Evolutionary conservation across 2,329 filamentous ascomycete genomes (phyloP), one percentile per base, ranked within the genome.

Genomic region (Penicillium sp.): DNA sequence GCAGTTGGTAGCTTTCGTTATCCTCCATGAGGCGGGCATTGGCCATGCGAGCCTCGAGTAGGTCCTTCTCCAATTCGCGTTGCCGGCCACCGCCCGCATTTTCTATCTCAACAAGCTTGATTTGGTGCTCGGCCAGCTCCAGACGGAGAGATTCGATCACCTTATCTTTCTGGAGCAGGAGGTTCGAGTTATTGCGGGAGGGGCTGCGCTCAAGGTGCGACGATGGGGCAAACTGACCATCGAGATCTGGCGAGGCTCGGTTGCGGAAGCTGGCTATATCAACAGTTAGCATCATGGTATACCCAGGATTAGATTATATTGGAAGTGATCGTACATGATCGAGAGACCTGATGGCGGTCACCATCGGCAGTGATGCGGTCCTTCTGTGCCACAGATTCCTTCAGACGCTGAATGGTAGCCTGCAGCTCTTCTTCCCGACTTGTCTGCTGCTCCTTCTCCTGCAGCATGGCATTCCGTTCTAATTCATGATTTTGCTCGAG

Each of bases 21-120:
- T 99, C 94, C 75, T 99, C 94, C 89, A 97, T 94, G 57, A 99
- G 79, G 39, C 92, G 85, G 51, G 94, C 94, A 68, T 97, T 99
- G 61, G 91, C 89, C 88, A 97, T 94, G 65, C 92, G 90, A 32
- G 91, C 88, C 68, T 97, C 93, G 75, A 97, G 86, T 46, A 97
- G 83, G 59, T 90, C 84, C 63, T 89, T 88, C 75, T 97, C 92
- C n/a, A 97, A 83, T 72, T 96, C 91, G 60, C 90, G 89, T 67
- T 96, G 78, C 23, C 89, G 86, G 39, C 91, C 91, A 46, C 92
- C 93, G 46, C 91, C 93, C 72, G 89, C 86, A 70, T 97, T 96
- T 74, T 97, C 92, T 48, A 94, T 86, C 72, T 97, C 93, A 23
- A 96, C 88, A 21, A 97, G 80, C 73, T 96, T 97, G 75, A 97